Base-by-base conservation (phyloP, 176 grass and related monocot species). In the Phragmites australis region DNA sequence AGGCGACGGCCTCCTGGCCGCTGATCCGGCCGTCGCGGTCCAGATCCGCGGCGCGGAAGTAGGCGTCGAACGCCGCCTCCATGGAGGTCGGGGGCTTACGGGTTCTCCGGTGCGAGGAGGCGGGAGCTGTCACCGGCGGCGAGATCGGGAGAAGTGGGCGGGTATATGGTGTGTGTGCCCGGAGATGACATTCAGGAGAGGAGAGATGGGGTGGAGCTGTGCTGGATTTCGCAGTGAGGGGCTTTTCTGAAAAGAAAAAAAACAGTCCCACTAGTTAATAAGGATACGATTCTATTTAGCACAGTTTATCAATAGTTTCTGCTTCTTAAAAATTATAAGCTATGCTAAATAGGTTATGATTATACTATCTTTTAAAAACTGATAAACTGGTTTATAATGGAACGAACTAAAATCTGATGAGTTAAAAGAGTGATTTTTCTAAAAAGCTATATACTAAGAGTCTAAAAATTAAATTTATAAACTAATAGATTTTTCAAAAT, bases 1-100 rank as follows among this genome's bases (percentile, higher is more conserved):
- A 99, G 54, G 88, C 51, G 70, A 93, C 93, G 70, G 97, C 97
- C 90, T 95, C 97, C 52, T 84, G 72, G 37, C 93, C 97, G 74
- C 90, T 99, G 86, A 99, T 99, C 90, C 89, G 88, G 43, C 97
- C 97, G 84, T 99, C 97, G 51, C 89, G 90, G 79, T 96, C 89
- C 90, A 95, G 77, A 96, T 99, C 97, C 76, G 97, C 93, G 56
- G 81, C 88, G 32, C 82, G 71, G 86, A 99, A 99, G 90, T 99
- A 91, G 45, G 96, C 90, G 58, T 99, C 90, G 88, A 95, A 99
- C 48, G 83, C 74, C 80, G 85, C 88, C 90, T 89, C 66, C 77
- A 89, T 87, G 46, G 32, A 26, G 65, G 37, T 2, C 11, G 59
- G 4, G 44, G 21, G 46, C 17, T 57, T 9, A 30, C 16, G 14